Conservation (phyloP, 164 flowering plant genomes). For the Vitis rupestris region DNA sequence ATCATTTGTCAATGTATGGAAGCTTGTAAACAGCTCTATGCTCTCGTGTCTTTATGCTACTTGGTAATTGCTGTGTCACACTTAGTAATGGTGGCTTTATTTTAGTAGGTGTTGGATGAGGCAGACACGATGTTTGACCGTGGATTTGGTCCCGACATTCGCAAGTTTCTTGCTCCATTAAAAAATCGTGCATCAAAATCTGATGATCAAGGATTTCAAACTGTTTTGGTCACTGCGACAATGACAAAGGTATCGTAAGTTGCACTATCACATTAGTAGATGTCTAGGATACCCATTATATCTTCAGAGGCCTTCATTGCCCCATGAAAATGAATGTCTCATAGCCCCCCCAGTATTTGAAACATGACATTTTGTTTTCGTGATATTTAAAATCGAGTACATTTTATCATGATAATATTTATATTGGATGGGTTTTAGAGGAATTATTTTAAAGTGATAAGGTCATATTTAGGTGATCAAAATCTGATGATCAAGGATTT, state of each 20-base stretch:
- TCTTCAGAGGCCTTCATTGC: no score
- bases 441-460: no score
- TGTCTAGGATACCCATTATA: background rate
- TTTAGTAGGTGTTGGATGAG: slow-evolving; percentile 86
- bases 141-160: slow-evolving; percentile 98
- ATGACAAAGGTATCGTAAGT: slow-evolving; percentile 69
- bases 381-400: no score
- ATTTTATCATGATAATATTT: no score
- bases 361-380: no score
- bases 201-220: slow-evolving; percentile 77
- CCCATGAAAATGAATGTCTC: no score
- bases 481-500: slow-evolving; percentile 66
- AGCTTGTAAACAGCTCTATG: background rate
- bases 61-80: background rate
- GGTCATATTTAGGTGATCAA: slow-evolving; percentile 14
- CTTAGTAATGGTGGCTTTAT: slow-evolving; percentile 12
- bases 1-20: background rate
- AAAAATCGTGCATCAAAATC: slow-evolving; percentile 72
- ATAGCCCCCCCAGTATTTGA: no score
- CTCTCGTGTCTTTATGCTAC: background rate
- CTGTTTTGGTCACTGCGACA: slow-evolving; percentile 89
- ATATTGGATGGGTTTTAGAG: no score
- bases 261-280: slow-evolving; percentile 1
- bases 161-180: slow-evolving; percentile 80
- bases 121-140: slow-evolving; percentile 99